Base-by-base conservation (phyloP, 352 stramenopile genomes). In the Phytopythium chamaehyphon region DNA sequence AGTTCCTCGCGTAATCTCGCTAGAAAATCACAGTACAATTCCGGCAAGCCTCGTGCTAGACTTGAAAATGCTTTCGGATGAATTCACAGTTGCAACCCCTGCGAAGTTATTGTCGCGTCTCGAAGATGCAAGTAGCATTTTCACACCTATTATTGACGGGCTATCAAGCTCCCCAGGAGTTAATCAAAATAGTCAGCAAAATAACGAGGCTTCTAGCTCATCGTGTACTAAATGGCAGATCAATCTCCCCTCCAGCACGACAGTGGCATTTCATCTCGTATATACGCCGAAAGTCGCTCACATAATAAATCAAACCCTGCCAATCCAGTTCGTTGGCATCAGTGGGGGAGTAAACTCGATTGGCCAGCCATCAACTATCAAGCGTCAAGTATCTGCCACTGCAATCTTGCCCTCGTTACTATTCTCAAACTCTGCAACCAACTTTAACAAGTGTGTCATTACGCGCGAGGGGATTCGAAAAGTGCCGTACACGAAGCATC, bases 391-490 rank as follows among this genome's bases (percentile, higher is more conserved):
- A 1, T 33, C 61, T 10, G 90, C 78, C 0, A 64, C 52, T 10
- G 82, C 76, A 0, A 60, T 96, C 1, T 54, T 44, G 5, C 90
- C 90, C 0, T 64, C 76, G 0, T 57, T 97, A 0, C 48, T 88
- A 0, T 91, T 97, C 43, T 84, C 79, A 0, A 69, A 58, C 8
- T 83, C 85, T 0, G 64, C 64, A 2, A 59, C 96, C 40, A 65
- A 96, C 42, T 98, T 98, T 56, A 69, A 83, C 11, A 73, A 77
- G 1, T 86, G 82, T n/a, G 76, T 97, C 14, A 90, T 98, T 48
- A 83, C 83, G 1, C 49, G 83, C 1, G 84, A 97, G 53, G 75
- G 73, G 0, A 88, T 89, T 35, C 83, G 85, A 2, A 90, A 93
- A 51, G 78, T 96, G 0, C 89, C 90, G 0, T 97, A 96, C 58